Base-by-base conservation (phyloP, 306 rosid genomes). In the Fragaria iinumae region DNA sequence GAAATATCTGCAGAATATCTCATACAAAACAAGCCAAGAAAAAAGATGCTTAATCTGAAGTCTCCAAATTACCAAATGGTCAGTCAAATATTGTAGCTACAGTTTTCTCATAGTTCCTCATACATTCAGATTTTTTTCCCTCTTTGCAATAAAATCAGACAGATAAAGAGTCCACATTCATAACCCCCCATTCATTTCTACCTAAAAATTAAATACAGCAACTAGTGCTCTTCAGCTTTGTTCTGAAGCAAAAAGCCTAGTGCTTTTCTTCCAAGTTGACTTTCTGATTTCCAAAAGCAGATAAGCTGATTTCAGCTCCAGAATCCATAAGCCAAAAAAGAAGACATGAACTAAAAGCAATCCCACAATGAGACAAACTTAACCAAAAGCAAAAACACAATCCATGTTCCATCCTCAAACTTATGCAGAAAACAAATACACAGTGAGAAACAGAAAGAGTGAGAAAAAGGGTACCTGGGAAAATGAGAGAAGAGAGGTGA, bases 211-310 rank as follows among this genome's bases (percentile, higher is more conserved):
- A 38, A 50, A 55, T 9, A 8, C 65, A 8, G 39, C 73, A 25
- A n/a, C n/a, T 17, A 62, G 67, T 34, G 45, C 25, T 60, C 27
- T 50, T 62, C 39, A 36, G 25, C 70, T 70, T 29, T 48, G 16
- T 21, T 36, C 23, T 29, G 18, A 17, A 14, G 52, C 14, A 39
- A 57, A 43, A 73, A 79, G 55, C 23, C 1, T 8, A 70, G 2
- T 11, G 12, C 45, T 56, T 59, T 25, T 67, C 50, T 7, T 64
- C 17, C 67, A 62, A 47, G 82, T 63, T 81, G 71, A 80, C 53
- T 80, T 81, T 74, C 67, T 60, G 50, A 80, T 66, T 50, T 39
- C 70, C 12, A 27, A 76, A 74, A 49, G 7, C 56, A 69, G 65
- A 57, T 52, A 80, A 76, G 44, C 73, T 27, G 49, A 66, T 70